Evolutionary conservation across 73 alveolate species (phyloP).

Genomic region (Paramecium octaurelia): DNA sequence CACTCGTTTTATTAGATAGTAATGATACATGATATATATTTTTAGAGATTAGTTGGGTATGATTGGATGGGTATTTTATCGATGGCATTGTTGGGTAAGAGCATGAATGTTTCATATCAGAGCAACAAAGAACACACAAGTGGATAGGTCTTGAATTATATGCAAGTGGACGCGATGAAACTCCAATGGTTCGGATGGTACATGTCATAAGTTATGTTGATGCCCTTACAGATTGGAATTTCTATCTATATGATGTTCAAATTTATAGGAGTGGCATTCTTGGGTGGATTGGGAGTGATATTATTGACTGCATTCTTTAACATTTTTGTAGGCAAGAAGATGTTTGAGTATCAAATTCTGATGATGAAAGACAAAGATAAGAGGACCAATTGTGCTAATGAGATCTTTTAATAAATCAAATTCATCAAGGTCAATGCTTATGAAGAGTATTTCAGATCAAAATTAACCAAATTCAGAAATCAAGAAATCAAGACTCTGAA

Average conservation of each 20-base stretch:
- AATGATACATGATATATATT: neutral
- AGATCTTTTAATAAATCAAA: constrained; percentile 81
- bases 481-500: neutral
- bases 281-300: constrained; percentile 54
- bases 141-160: constrained; percentile 14
- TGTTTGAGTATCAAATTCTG: constrained; percentile 54
- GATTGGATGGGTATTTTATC: constrained; percentile 30
- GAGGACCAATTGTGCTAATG: constrained; percentile 83
- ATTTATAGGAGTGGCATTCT: constrained; percentile 48
- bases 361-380: constrained; percentile 81
- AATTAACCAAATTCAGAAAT: constrained; percentile 32
- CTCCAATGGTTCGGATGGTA: constrained; percentile 25
- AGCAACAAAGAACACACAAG: constrained; percentile 25
- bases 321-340: constrained; percentile 20
- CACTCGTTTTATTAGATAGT: neutral
- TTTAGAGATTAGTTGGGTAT: neutral
- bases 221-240: constrained; percentile 23
- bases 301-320: constrained; percentile 17
- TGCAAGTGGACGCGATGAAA: constrained; percentile 17
- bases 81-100: neutral
- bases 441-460: constrained; percentile 73
- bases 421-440: constrained; percentile 87
- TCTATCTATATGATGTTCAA: constrained; percentile 38
- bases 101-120: constrained; percentile 21
- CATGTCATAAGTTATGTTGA: constrained; percentile 10